A percentile compares a stretch with the other conserved stretches of the same genome.
These are phyloP conservation scores for Austroboletus sp. DNA, from an alignment of 1,284 basidiomycete species.

Conservation along the genomic window DNA sequence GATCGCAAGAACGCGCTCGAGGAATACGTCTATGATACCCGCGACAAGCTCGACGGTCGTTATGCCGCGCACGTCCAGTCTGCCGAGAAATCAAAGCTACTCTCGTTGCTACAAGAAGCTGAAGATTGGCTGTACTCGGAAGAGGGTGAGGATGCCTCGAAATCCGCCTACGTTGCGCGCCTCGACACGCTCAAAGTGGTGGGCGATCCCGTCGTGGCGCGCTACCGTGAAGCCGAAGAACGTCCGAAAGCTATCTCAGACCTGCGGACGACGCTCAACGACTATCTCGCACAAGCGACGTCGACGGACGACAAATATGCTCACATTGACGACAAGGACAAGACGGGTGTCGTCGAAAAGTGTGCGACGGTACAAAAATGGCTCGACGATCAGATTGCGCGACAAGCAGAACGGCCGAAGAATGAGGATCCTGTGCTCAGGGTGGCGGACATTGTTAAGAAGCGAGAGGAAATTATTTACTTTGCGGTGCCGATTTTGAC, in stretches of 20 bases:
- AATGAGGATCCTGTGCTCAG: conserved; percentile 79
- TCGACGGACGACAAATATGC: conserved; percentile 75
- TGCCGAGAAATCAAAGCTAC: conserved; percentile 71
- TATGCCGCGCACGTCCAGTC: conserved; percentile 69
- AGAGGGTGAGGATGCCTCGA: conserved; percentile 89
- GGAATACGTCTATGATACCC: conserved; percentile 93
- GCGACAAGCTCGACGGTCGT: conserved; percentile 83
- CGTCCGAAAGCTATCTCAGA: conserved; percentile 64
- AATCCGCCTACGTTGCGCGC: conserved; percentile 79
- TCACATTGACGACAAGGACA: conserved; percentile 85
- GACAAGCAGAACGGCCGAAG: conserved; percentile 82
- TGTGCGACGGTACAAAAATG: conserved; percentile 82
- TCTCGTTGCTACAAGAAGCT: conserved; percentile 62
- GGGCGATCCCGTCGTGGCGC: conserved; percentile 78
- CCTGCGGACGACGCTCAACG: conserved; percentile 80
- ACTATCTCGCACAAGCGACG: conserved; percentile 75
- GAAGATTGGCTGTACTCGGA: conserved; percentile 95
- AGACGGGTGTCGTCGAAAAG: conserved; percentile 75
- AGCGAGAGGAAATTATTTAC: conserved; percentile 83
- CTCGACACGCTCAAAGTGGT: conserved; percentile 76
- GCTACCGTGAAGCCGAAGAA: conserved; percentile 76
- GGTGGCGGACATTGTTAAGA: conserved; percentile 76
- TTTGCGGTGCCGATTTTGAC: conserved; percentile 79
- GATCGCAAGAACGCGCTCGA: conserved; percentile 95
- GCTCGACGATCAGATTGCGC: conserved; percentile 83